phyloP scores from a whole-genome alignment of 495 filamentous ascomycete species.

The Cryomyces minteri region DNA sequence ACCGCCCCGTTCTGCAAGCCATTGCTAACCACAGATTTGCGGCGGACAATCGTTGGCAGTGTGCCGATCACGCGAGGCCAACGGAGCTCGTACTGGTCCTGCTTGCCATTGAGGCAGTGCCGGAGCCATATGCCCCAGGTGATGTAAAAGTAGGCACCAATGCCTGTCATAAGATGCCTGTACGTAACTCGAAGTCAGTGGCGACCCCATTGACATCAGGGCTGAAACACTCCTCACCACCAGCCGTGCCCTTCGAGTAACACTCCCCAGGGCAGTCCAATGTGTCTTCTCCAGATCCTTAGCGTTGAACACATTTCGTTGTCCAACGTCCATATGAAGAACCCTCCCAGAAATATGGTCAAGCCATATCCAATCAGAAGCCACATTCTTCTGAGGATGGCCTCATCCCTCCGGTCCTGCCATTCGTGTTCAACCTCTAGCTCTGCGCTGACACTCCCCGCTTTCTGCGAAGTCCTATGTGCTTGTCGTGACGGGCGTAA shows the following conservation, averaged over 20 bases:
- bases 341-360: conserved; percentile 62
- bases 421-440: conserved; percentile 15
- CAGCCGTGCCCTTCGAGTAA: conserved; percentile 88
- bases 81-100: conserved; percentile 54
- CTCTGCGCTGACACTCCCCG: conserved; percentile 17
- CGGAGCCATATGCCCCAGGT: conserved; percentile 76
- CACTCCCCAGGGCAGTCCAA: conserved; percentile 81
- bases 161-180: conserved; percentile 48
- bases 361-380: conserved; percentile 53
- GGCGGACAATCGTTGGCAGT: conserved; percentile 45
- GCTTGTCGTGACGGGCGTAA: conserved; percentile 40
- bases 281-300: conserved; percentile 44
- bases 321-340: conserved; percentile 76
- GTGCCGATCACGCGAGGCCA: conserved; percentile 49
- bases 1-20: conserved; percentile 1
- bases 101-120: conserved; percentile 56
- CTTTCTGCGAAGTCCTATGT: conserved; percentile 5
- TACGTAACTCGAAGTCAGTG: conserved; percentile 5
- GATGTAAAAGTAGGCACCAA: conserved; percentile 69
- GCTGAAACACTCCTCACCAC: conserved; percentile 57
- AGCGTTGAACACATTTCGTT: conserved; percentile 63
- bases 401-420: conserved; percentile 32
- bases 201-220: conserved; percentile 1
- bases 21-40: neutral
- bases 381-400: conserved; percentile 59